Conservation (phyloP, 2,329 filamentous ascomycete species). For the Scorias spongiosa region DNA sequence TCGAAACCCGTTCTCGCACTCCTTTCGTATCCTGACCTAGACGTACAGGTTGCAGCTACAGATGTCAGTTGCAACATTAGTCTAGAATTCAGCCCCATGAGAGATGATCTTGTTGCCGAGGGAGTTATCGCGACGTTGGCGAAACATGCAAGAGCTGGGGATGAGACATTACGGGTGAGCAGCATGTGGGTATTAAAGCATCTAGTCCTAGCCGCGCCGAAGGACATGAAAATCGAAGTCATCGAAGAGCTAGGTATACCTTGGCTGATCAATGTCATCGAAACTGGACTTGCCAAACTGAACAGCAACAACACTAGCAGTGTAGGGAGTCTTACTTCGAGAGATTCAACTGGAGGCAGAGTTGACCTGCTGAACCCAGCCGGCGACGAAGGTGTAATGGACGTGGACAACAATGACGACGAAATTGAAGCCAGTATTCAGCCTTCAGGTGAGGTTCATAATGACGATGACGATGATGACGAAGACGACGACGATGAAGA, state of each 20-base stretch:
- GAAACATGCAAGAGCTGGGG: slow-evolving; percentile 66
- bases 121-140: slow-evolving; percentile 67
- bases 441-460: not conserved
- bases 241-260: slow-evolving; percentile 61
- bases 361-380: slow-evolving; percentile 43
- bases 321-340: slow-evolving; percentile 21
- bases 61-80: slow-evolving; percentile 74
- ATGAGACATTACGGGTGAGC: slow-evolving; percentile 65
- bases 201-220: slow-evolving; percentile 57
- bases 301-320: slow-evolving; percentile 32
- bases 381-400: slow-evolving; percentile 10
- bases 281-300: slow-evolving; percentile 33
- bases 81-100: slow-evolving; percentile 80
- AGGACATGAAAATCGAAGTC: slow-evolving; percentile 60
- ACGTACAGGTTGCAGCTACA: slow-evolving; percentile 76
- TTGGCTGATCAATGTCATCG: slow-evolving; percentile 70
- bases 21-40: slow-evolving; percentile 56
- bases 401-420: slow-evolving; percentile 10
- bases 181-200: slow-evolving; percentile 92
- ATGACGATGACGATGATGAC: not conserved
- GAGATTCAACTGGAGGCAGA: slow-evolving; percentile 45
- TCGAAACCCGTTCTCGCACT: slow-evolving; percentile 62
- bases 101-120: slow-evolving; percentile 58
- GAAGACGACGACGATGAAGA: slow-evolving; percentile 16
- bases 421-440: too few relatives aligned